Evolutionary conservation across 176 grass and related monocot species (phyloP).

Genomic region (Leersia perrieri): DNA sequence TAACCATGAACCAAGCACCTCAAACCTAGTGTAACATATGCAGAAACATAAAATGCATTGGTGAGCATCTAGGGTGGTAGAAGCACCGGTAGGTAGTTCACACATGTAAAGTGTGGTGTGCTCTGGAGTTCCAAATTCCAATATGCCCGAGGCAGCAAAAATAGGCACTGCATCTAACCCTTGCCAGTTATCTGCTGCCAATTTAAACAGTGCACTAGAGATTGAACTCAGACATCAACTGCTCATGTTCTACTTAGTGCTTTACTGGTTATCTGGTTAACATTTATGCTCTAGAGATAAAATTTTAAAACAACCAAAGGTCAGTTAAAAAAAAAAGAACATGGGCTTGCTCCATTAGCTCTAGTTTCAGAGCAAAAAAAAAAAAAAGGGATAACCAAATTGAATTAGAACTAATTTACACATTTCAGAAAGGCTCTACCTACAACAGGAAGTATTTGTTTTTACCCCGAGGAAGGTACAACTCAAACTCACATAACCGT

Average conservation of each 20-base stretch:
- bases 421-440: neutral
- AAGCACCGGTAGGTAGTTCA: constrained; percentile 12
- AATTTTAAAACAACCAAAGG: neutral
- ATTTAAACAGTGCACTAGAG: neutral
- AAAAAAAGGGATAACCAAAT: neutral
- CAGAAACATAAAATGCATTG: neutral
- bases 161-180: neutral
- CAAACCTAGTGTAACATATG: constrained; percentile 2
- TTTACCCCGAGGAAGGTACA: neutral
- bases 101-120: neutral
- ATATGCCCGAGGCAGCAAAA: neutral
- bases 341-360: neutral
- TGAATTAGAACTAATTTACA: neutral
- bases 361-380: neutral
- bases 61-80: neutral
- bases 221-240: neutral
- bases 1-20: constrained; percentile 7
- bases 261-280: neutral
- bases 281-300: neutral
- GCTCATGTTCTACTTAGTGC: neutral
- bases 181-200: neutral
- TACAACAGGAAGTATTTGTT: neutral
- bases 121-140: neutral
- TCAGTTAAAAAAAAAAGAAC: neutral
- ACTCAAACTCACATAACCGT: neutral